phyloP scores from a whole-genome alignment of 352 stramenopile genomes.

The Pythium rhizo-oryzae region DNA sequence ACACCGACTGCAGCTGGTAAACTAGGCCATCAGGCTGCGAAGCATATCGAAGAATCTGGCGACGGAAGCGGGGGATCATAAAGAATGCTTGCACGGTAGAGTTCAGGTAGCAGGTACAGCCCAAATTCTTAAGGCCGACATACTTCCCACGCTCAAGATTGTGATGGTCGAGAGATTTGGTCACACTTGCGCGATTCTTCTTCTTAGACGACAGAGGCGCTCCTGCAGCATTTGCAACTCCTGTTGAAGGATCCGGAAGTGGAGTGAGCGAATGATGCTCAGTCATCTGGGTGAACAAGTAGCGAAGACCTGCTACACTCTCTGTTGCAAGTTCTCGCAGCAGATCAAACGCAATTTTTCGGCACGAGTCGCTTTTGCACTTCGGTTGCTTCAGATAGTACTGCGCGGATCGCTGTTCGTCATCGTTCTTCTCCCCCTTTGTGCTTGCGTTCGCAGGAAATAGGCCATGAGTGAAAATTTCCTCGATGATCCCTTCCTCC shows the following conservation, averaged over 20 bases:
- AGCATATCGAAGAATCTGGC: constrained; percentile 70
- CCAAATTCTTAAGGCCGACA: constrained; percentile 94
- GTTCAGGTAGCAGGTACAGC: constrained; percentile 97
- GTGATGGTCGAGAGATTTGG: constrained; percentile 37
- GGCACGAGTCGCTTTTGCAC: constrained; percentile 75
- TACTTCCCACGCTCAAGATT: constrained; percentile 75
- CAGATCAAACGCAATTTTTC: constrained; percentile 80
- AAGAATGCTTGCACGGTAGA: constrained; percentile 95
- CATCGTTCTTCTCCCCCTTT: constrained; percentile 21
- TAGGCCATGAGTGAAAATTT: constrained; percentile 31
- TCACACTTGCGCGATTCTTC: constrained; percentile 33
- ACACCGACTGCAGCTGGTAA: constrained; percentile 91
- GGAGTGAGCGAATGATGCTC: constrained; percentile 74
- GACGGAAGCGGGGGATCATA: constrained; percentile 93
- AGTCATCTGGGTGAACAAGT: constrained; percentile 71
- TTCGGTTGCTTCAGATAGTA: constrained; percentile 84
- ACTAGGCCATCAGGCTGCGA: constrained; percentile 49
- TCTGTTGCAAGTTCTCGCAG: constrained; percentile 67
- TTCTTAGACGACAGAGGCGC: constrained; percentile 47
- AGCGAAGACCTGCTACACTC: constrained; percentile 61
- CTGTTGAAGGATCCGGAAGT: constrained; percentile 34
- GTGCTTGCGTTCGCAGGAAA: constrained; percentile 29
- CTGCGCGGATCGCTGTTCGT: constrained; percentile 44
- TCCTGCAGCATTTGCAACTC: constrained; percentile 13
- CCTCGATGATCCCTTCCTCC: constrained; percentile 30